These are phyloP conservation scores for Suillus plorans DNA, from an alignment of 768 basidiomycete genomes.

Conservation along the genomic window DNA sequence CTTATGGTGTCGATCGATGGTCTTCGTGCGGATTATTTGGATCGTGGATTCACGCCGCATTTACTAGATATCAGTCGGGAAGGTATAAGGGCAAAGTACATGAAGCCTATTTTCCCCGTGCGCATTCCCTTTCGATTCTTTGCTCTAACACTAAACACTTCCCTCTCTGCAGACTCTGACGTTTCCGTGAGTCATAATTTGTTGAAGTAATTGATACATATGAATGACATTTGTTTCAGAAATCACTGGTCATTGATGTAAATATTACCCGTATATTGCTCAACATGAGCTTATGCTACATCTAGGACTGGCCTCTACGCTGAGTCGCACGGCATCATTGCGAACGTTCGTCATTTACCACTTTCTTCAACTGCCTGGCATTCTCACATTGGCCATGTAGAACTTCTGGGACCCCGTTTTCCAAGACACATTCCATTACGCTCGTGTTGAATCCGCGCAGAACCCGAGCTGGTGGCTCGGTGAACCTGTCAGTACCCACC, in stretches of 20 bases:
- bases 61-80: conserved; percentile 76
- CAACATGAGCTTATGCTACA: conserved; percentile 4
- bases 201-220: background rate
- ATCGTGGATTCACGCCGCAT: conserved; percentile 83
- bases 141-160: conserved; percentile 6
- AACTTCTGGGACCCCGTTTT: conserved; percentile 84
- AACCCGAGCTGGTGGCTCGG: conserved; percentile 83
- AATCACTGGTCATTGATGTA: conserved; percentile 92
- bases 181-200: conserved; percentile 67
- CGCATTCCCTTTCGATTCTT: conserved; percentile 23
- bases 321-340: conserved; percentile 90
- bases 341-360: conserved; percentile 55
- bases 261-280: conserved; percentile 14
- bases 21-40: conserved; percentile 82
- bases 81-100: conserved; percentile 84
- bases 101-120: conserved; percentile 88
- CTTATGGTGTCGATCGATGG: conserved; percentile 88
- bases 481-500: conserved; percentile 64
- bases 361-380: background rate
- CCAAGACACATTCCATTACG: conserved; percentile 69
- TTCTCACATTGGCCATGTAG: conserved; percentile 37
- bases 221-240: conserved; percentile 34
- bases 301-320: conserved; percentile 85
- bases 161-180: conserved; percentile 64
- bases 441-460: conserved; percentile 58